Evolutionary conservation across 1,284 basidiomycete genomes (phyloP).

Genomic region (Flammula alnicola): DNA sequence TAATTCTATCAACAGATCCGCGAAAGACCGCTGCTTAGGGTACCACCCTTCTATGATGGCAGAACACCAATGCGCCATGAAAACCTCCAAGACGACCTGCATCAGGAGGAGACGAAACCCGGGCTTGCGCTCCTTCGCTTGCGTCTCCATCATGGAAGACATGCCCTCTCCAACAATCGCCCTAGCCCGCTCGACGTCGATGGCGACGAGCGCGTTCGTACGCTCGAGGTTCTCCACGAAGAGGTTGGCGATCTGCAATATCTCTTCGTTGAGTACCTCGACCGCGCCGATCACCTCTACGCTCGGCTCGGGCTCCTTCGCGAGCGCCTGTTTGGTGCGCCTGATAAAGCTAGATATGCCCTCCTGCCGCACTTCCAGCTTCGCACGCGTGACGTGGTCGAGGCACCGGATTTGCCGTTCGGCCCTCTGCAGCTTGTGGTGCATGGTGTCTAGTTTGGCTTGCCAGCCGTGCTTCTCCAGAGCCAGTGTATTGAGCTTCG

Average conservation of each 20-base stretch:
- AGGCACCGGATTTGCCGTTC: conserved; percentile 13
- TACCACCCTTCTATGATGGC: conserved; percentile 23
- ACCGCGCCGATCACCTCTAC: conserved; percentile 5
- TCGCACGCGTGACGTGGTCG: conserved; percentile 11
- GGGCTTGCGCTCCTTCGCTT: background rate
- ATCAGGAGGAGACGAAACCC: conserved; percentile 2
- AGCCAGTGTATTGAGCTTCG: background rate
- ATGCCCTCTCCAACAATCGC: conserved; percentile 6
- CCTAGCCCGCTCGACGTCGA: background rate
- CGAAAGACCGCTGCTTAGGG: conserved; percentile 20
- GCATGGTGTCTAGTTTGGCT: conserved; percentile 15
- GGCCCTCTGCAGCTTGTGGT: conserved; percentile 6
- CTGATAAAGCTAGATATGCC: background rate
- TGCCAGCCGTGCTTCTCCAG: conserved; percentile 18
- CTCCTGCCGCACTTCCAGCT: conserved; percentile 6
- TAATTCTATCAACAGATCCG: conserved; percentile 14
- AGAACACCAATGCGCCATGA: conserved; percentile 22
- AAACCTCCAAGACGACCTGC: conserved; percentile 17
- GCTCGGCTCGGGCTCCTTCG: background rate
- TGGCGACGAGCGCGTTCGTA: background rate
- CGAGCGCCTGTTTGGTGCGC: background rate
- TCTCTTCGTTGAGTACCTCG: conserved; percentile 5
- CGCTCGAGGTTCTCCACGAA: conserved; percentile 9
- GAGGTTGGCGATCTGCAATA: conserved; percentile 6
- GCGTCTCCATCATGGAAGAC: conserved; percentile 2